Evolutionary conservation across 2,329 filamentous ascomycete species (phyloP), one percentile per base, ranked within the genome.

Genomic region (Chalaropsis ovoidea): DNA sequence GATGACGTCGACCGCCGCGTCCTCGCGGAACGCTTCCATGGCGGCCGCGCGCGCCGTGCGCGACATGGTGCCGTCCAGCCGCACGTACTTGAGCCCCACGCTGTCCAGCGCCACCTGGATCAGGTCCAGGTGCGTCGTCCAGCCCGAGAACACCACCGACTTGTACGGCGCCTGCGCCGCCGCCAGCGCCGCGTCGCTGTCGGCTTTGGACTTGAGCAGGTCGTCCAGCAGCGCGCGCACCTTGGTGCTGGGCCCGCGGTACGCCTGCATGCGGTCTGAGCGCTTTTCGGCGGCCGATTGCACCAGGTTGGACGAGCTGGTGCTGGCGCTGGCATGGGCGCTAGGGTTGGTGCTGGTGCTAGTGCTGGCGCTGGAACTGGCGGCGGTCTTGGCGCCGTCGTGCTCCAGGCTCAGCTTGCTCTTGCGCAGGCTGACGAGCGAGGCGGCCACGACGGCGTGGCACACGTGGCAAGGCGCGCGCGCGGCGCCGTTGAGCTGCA

Each of bases 91-190:
- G 73, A 95, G 89, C 10, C 81, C 79, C 11, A 81, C 81, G 62
- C 83, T 80, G 39, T 84, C 80, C 15, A 97, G 81, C 0, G 92
- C 93, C 62, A 90, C 80, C 72, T 94, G 86, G 70, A 99, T 95
- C 22, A 99, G 82, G 73, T 97, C 92, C 17, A 99, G 83, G 73
- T 97, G 92, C 0, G 88, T 87, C 0, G 94, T 97, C 92, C 94
- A 97, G n/a, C 86, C 87, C 0, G 91, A 96, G 75, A 97, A 97
- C 6, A 99, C 86, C 15, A 99, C 91, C 31, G 90, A 94, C 74
- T 96, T 97, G 76, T 90, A 88, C 0, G 92, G 92, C 0, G 84
- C 82, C 71, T 92, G 84, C 11, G 82, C 76, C 0, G 85, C 83
- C 13, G 52, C 45, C 5, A 45, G 47, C 10, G 83, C 78, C 0